Evolutionary conservation across 495 filamentous ascomycete genomes (phyloP), one percentile per base, ranked within the genome.

Genomic region (Aspergillus cavernicola): DNA sequence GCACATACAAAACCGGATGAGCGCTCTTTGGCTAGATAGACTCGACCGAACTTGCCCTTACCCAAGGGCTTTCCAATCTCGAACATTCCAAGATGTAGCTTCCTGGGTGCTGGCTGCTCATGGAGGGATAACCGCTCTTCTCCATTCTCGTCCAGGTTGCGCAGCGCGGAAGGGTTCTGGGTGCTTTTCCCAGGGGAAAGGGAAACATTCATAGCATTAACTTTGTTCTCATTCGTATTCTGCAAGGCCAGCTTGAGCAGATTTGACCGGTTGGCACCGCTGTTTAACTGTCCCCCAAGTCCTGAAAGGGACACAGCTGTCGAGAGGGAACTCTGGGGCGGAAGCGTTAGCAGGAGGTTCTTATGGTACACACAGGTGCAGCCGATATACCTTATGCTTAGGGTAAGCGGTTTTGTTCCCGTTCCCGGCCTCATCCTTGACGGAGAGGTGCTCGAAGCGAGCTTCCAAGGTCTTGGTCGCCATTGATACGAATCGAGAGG

Each of bases 81-180:
- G 63, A 98, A 98, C 93, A 98, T 97, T 66, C 92, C 91, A 2
- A 98, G 85, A 58, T 97, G 90, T 66, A 93, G 89, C 46, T 90
- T 80, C 60, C 87, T 92, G 2, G 85, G 82, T 39, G 75, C 54
- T 42, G 83, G 71, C 62, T 89, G 82, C 45, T 83, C 77, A 50
- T 84, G 83, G 50, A 85, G 72, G 2, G 72, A 78, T 35, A 73
- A 75, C 36, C 79, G 77, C 55, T 83, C 80, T 2, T 74, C 70
- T 19, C 70, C 71, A 29, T 77, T 75, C 55, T 89, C 85, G 47
- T 85, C 79, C 9, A 79, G 74, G 29, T 64, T 65, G 31, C 77
- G 74, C 28, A 75, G 67, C 4, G 73, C 66, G 11, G 75, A 58
- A 11, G 72, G 63, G 18, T 57, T 63, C 32, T 72, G 69, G 63